These are phyloP conservation scores for Parathielavia appendiculata DNA, from an alignment of 495 filamentous ascomycete genomes.

Conservation along the genomic window DNA sequence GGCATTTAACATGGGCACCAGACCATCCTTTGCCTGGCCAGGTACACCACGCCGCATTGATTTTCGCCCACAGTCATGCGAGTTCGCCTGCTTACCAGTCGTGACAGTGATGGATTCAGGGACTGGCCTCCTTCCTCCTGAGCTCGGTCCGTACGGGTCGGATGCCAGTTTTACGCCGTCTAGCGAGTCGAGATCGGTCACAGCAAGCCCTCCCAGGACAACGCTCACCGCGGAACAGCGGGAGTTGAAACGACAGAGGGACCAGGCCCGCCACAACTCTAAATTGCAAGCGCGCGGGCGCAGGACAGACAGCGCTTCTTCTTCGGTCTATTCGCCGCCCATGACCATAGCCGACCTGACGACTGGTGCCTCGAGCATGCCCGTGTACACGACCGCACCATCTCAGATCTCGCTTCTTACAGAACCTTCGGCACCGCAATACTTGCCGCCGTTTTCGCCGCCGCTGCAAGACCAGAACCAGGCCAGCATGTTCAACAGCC, in stretches of 20 bases:
- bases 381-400: slow-evolving; percentile 45
- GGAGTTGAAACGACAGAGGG: slow-evolving; percentile 45
- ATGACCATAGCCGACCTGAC: slow-evolving; percentile 39
- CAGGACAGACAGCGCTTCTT: slow-evolving; percentile 40
- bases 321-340: slow-evolving; percentile 37
- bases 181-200: slow-evolving; percentile 41
- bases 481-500: slow-evolving; percentile 32
- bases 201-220: slow-evolving; percentile 43
- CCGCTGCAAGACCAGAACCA: slow-evolving; percentile 40
- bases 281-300: slow-evolving; percentile 38
- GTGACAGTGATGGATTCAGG: slow-evolving; percentile 35
- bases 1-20: slow-evolving; percentile 42
- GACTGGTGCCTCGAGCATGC: slow-evolving; percentile 34
- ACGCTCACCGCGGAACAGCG: slow-evolving; percentile 45
- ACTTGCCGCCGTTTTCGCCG: slow-evolving; percentile 42
- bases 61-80: background rate
- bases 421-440: slow-evolving; percentile 39
- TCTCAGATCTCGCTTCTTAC: slow-evolving; percentile 42
- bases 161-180: slow-evolving; percentile 43
- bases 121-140: slow-evolving; percentile 36
- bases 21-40: slow-evolving; percentile 43
- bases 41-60: slow-evolving; percentile 20
- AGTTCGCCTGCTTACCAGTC: slow-evolving; percentile 14
- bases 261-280: slow-evolving; percentile 41
- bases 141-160: slow-evolving; percentile 36